phyloP scores from a whole-genome alignment of 192 early-diverging fungal genomes.

The Linderina pennispora region DNA sequence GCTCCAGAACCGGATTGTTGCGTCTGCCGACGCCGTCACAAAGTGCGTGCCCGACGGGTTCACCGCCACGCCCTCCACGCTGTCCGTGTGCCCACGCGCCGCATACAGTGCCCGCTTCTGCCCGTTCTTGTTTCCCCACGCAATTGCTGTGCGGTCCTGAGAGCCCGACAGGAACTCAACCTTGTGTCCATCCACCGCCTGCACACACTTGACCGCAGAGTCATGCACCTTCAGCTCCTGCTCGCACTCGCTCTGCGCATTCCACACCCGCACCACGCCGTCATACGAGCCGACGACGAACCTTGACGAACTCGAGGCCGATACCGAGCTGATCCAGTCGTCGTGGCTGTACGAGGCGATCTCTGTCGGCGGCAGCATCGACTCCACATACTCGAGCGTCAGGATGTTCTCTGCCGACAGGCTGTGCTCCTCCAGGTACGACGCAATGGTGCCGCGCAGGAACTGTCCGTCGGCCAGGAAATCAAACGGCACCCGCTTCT shows the following conservation, averaged over 20 bases:
- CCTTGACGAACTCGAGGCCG: constrained; percentile 8
- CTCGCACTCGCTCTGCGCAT: constrained; percentile 62
- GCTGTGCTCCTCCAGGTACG: constrained; percentile 61
- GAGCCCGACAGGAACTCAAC: constrained; percentile 52
- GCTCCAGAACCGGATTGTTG: constrained; percentile 75
- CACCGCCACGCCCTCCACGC: constrained; percentile 70
- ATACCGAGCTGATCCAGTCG: constrained; percentile 89
- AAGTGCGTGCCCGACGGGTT: constrained; percentile 47
- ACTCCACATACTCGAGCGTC: constrained; percentile 88
- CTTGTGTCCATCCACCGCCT: constrained; percentile 35
- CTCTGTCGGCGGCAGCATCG: constrained; percentile 77
- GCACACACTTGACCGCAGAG: constrained; percentile 70
- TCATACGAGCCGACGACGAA: constrained; percentile 85
- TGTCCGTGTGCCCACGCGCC: constrained; percentile 73
- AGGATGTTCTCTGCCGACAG: constrained; percentile 69
- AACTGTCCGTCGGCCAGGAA: constrained; percentile 93
- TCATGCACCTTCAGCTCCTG: constrained; percentile 61
- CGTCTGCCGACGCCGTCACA: constrained; percentile 66
- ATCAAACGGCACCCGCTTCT: constrained; percentile 76
- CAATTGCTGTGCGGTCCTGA: constrained; percentile 63
- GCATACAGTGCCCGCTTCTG: constrained; percentile 53
- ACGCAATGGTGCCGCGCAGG: constrained; percentile 66
- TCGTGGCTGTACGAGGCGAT: constrained; percentile 81
- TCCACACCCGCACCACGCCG: constrained; percentile 77
- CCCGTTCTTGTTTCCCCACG: constrained; percentile 51